Evolutionary conservation across 139 green algal genomes (phyloP).

Genomic region (Trebouxia sp.): DNA sequence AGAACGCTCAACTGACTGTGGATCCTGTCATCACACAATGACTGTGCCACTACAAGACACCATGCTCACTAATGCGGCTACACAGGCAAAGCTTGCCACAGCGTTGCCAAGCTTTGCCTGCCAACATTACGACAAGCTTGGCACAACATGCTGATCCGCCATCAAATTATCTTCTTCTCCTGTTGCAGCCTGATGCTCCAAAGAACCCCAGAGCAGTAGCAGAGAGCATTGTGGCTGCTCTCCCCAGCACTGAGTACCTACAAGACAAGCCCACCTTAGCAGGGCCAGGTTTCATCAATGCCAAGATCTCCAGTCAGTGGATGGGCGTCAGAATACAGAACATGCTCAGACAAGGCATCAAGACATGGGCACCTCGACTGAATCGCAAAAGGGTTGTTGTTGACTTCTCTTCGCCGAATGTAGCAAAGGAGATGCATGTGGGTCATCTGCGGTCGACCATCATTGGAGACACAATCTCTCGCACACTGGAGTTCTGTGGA

Average conservation of each 20-base stretch:
- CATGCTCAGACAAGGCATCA: constrained; percentile 46
- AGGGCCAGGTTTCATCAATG: constrained; percentile 98
- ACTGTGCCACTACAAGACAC: background rate
- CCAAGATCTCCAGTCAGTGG: constrained; percentile 52
- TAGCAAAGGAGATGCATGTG: constrained; percentile 99
- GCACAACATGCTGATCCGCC: too few relatives aligned
- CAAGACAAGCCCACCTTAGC: constrained; percentile 61
- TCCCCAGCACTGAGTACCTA: constrained; percentile 55
- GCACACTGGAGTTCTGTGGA: constrained; percentile 86
- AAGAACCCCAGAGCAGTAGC: constrained; percentile 87
- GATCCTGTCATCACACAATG: too few relatives aligned
- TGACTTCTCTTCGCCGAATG: constrained; percentile 97
- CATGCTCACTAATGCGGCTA: background rate
- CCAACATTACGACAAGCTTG: too few relatives aligned
- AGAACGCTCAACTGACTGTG: too few relatives aligned
- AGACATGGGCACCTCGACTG: constrained; percentile 46
- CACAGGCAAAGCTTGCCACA: too few relatives aligned
- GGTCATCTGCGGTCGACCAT: constrained; percentile 97
- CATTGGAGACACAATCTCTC: constrained; percentile 87
- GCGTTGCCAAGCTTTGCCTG: too few relatives aligned
- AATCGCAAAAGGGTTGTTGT: constrained; percentile 71
- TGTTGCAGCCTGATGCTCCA: constrained; percentile 60
- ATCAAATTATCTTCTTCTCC: too few relatives aligned
- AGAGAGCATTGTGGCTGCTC: constrained; percentile 73
- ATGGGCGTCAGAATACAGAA: constrained; percentile 38